Evolutionary conservation across 176 grass and related monocot genomes (phyloP).

Genomic region (Ensete ventricosum): DNA sequence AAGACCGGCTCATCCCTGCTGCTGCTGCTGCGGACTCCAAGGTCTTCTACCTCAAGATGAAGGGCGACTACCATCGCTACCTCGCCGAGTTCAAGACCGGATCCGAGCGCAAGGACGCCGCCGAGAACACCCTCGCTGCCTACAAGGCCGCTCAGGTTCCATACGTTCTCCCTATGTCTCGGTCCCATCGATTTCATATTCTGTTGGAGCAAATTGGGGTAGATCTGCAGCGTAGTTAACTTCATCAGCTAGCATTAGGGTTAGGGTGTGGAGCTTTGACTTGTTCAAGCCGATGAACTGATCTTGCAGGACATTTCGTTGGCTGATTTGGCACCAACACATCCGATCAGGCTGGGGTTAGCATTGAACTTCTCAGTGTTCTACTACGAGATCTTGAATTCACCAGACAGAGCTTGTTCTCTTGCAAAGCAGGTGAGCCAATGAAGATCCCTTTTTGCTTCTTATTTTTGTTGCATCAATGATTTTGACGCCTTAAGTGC

Average conservation of each 20-base stretch:
- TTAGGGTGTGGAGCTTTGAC: not conserved
- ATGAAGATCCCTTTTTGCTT: not conserved
- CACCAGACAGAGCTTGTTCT: not conserved
- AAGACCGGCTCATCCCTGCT: not conserved
- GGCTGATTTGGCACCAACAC: not conserved
- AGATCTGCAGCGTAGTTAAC: too few relatives aligned
- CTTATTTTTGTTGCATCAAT: not conserved
- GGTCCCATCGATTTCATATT: not conserved
- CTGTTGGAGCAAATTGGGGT: too few relatives aligned
- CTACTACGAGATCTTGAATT: not conserved
- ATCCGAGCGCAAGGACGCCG: not conserved
- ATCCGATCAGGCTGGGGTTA: not conserved
- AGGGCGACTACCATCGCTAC: constrained; percentile 1
- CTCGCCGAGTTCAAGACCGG: not conserved
- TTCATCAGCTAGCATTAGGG: not conserved
- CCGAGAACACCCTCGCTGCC: not conserved
- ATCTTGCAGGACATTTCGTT: not conserved
- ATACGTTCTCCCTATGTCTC: not conserved
- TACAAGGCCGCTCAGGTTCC: not conserved
- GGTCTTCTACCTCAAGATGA: constrained; percentile 3
- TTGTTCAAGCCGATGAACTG: not conserved
- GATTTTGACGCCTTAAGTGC: not conserved
- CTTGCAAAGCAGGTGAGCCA: not conserved
- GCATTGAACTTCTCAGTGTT: not conserved
- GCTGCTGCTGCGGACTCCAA: not conserved